phyloP scores from a whole-genome alignment of 164 flowering plant species.

The Umbilicus rupestris region DNA sequence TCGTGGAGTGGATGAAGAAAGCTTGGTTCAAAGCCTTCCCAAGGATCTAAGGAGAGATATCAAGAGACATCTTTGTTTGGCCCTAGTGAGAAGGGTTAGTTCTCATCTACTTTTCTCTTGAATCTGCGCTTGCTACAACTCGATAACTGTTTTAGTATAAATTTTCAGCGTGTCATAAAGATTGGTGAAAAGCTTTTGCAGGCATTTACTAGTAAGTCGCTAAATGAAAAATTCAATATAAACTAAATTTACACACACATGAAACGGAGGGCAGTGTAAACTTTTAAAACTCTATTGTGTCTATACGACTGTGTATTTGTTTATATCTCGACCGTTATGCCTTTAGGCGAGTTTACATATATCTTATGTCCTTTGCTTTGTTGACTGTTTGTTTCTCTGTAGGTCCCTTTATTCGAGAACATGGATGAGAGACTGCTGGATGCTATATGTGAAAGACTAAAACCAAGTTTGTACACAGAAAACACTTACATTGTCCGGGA shows the following conservation, averaged over 20 bases:
- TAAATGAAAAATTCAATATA: not conserved
- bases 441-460: slow-evolving; percentile 92
- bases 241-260: not conserved
- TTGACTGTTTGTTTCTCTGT: not conserved
- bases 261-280: not conserved
- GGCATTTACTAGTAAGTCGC: not conserved
- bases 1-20: slow-evolving; percentile 96
- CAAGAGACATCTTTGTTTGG: slow-evolving; percentile 93
- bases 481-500: slow-evolving; percentile 72
- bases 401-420: slow-evolving; percentile 91
- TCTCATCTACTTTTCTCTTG: not conserved
- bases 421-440: slow-evolving; percentile 97
- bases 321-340: too few species aligned
- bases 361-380: not conserved
- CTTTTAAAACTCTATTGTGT: not conserved
- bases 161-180: not conserved
- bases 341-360: not conserved
- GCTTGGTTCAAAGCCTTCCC: slow-evolving; percentile 75
- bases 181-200: not conserved
- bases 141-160: too few species aligned
- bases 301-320: too few species aligned
- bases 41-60: slow-evolving; percentile 98
- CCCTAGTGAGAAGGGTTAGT: slow-evolving; percentile 82
- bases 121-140: not conserved
- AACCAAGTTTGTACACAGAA: slow-evolving; percentile 80